These are phyloP conservation scores for Ziziphus jujuba DNA, from an alignment of 306 rosid genomes.

Conservation along the genomic window DNA sequence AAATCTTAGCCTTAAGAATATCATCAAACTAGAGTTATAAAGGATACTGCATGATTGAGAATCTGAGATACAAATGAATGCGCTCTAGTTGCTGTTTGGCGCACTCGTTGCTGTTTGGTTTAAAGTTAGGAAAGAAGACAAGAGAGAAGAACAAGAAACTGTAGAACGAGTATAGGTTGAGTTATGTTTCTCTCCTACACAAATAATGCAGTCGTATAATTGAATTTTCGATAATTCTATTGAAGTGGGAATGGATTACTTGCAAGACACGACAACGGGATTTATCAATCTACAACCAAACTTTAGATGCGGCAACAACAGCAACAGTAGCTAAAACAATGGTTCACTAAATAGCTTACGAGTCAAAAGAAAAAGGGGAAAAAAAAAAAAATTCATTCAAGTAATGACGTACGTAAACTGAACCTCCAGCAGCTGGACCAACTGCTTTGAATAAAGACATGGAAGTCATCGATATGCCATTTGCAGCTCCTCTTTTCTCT, in stretches of 20 bases:
- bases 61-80: background rate
- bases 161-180: background rate
- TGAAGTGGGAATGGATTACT: too few species aligned
- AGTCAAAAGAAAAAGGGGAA: background rate
- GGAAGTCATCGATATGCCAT: conserved; percentile 80
- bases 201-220: too few species aligned
- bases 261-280: too few species aligned
- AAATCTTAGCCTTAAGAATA: background rate
- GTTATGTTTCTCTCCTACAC: too few species aligned
- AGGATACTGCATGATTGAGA: background rate
- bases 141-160: background rate
- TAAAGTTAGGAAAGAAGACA: background rate
- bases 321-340: background rate
- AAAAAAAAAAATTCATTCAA: background rate
- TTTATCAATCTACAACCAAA: too few species aligned
- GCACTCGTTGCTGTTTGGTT: too few species aligned
- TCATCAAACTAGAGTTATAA: background rate
- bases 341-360: background rate
- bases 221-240: too few species aligned
- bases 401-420: conserved; percentile 56
- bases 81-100: background rate
- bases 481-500: conserved; percentile 87
- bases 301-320: background rate
- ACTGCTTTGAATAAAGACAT: conserved; percentile 83
- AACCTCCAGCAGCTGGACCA: conserved; percentile 91